Conservation (phyloP, 805 yeast species). For the Dipodascus albidus region DNA sequence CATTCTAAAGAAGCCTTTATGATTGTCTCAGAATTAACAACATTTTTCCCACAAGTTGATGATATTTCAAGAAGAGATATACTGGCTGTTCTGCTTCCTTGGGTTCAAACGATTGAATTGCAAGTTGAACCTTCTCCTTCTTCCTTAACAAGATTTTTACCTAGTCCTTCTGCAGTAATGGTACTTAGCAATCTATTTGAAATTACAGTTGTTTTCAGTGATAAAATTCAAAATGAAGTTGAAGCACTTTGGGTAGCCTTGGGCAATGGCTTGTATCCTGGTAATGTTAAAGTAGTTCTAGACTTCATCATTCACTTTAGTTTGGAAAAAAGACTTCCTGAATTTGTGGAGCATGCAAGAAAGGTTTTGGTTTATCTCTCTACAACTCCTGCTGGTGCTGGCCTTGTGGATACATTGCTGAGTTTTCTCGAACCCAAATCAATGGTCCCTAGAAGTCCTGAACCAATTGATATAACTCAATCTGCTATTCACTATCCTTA, state of each 20-base stretch:
- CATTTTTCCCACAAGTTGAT: slow-evolving; percentile 51
- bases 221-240: slow-evolving; percentile 69
- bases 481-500: slow-evolving; percentile 47
- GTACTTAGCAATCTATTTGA: slow-evolving; percentile 72
- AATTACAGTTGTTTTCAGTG: slow-evolving; percentile 68
- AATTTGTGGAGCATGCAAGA: slow-evolving; percentile 66
- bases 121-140: slow-evolving; percentile 28
- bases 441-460: slow-evolving; percentile 67
- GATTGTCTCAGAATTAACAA: slow-evolving; percentile 61
- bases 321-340: slow-evolving; percentile 55
- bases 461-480: slow-evolving; percentile 23
- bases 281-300: slow-evolving; percentile 61
- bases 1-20: slow-evolving; percentile 49
- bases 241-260: slow-evolving; percentile 94
- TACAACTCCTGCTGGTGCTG: slow-evolving; percentile 39
- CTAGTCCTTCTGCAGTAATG: slow-evolving; percentile 40
- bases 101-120: slow-evolving; percentile 80
- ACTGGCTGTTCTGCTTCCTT: slow-evolving; percentile 71
- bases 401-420: slow-evolving; percentile 47
- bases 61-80: slow-evolving; percentile 62
- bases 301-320: slow-evolving; percentile 61
- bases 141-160: slow-evolving; percentile 5
- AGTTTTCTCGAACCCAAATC: slow-evolving; percentile 68
- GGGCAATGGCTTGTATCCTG: slow-evolving; percentile 58
- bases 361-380: slow-evolving; percentile 67